phyloP scores from a whole-genome alignment of 345 rosid genomes.

The Eucalyptus marginata region DNA sequence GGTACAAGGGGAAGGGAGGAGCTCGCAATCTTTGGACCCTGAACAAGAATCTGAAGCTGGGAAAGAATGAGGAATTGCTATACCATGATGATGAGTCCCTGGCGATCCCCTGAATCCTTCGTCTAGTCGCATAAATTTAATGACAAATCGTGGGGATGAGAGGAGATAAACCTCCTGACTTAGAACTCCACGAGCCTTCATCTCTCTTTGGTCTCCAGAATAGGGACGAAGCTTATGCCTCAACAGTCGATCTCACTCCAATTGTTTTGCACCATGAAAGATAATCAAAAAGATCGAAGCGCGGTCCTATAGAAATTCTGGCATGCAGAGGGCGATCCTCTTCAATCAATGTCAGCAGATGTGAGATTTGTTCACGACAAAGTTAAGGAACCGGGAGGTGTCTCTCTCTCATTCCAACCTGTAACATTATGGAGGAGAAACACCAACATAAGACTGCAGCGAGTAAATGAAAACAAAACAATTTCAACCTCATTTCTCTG shows the following conservation, averaged over 20 bases:
- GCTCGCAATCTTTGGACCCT: background rate
- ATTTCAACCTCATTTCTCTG: background rate
- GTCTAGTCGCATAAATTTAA: background rate
- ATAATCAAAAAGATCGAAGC: background rate
- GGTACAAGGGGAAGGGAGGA: background rate
- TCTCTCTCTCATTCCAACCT: background rate
- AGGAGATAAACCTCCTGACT: background rate
- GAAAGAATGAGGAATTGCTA: background rate
- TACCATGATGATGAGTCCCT: background rate
- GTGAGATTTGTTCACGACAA: background rate
- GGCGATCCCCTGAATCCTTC: background rate
- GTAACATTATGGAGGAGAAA: background rate
- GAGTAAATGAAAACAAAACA: background rate
- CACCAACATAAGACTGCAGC: background rate
- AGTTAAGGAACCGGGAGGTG: background rate
- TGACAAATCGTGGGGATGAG: background rate
- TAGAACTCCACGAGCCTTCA: background rate
- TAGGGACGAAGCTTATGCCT: background rate
- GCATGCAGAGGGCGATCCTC: background rate
- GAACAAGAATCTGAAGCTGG: background rate
- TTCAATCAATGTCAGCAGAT: background rate
- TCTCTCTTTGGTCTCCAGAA: background rate
- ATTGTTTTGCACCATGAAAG: background rate
- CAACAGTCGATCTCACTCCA: background rate
- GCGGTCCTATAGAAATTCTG: background rate